Evolutionary conservation across 2,329 filamentous ascomycete species (phyloP), one percentile per base, ranked within the genome.

Genomic region (Capronia americana): DNA sequence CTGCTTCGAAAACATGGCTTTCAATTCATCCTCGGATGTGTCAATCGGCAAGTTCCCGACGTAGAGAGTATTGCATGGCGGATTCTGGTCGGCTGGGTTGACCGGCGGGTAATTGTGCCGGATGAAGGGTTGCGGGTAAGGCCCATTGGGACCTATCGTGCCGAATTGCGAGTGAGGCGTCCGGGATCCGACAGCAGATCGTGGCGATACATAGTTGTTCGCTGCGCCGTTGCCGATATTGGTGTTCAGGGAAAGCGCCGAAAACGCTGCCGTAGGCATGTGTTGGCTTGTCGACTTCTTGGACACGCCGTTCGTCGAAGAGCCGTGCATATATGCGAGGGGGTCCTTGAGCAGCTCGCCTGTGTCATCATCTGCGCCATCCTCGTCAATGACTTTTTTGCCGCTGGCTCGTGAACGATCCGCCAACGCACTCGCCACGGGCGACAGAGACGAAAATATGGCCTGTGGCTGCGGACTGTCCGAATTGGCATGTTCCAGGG

Each of bases 51-150:
- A 82, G 74, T 99, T 98, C n/a, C 95, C 94, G 23, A 99, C 94
- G 75, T 99, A 98, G 6, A 99, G 84, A 0, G 95, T 99, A 76
- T 99, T 98, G 85, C 95, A 98, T 0, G 95, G 95, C 0, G 94
- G 94, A 73, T 98, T 97, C 78, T 97, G 92, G 75, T 99, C 94
- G 12, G 94, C 93, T 0, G 93, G 94, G 72, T 98, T 98, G 67
- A 92, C 91, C 0, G 93, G 90, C 14, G 94, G 94, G 69, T 92
- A 91, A 67, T 89, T 90, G 69, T 88, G 87, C n/a, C 80, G 74
- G 83, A 85, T 69, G 71, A 86, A 90, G 66, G 87, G 84, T 70
- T 84, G 81, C 70, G 85, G 85, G 73, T 85, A 90, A 64, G 82
- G 82, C 54, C 82, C 79, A 61, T 82, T 84, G 14, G 80, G 76